Evolutionary conservation across 768 basidiomycete genomes (phyloP).

Genomic region (Tulasnella sp.): DNA sequence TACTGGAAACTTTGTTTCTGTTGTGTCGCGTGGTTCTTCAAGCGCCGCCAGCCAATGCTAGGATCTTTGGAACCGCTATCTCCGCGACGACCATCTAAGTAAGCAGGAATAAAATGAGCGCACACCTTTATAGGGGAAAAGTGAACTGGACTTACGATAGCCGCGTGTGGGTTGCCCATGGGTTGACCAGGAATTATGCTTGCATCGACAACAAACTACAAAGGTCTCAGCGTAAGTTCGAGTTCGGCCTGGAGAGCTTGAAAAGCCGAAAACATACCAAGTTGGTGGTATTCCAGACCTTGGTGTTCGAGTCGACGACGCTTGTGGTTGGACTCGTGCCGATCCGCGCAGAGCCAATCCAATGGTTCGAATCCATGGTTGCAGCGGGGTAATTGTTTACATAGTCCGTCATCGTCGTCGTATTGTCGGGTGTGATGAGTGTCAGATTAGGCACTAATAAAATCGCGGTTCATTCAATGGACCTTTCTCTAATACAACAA

Average conservation of each 20-base stretch:
- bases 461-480: background rate
- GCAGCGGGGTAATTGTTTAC: conserved; percentile 34
- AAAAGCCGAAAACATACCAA: conserved; percentile 31
- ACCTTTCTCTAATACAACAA: too few relatives aligned
- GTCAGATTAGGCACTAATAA: conserved; percentile 38
- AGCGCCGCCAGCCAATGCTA: conserved; percentile 45
- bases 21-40: conserved; percentile 20
- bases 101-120: too few relatives aligned
- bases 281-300: conserved; percentile 41
- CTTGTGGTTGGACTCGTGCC: conserved; percentile 29
- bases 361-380: conserved; percentile 46
- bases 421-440: conserved; percentile 51
- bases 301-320: conserved; percentile 49
- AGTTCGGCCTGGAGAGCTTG: background rate
- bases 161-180: conserved; percentile 50
- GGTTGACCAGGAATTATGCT: conserved; percentile 34
- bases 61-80: conserved; percentile 45
- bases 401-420: conserved; percentile 43
- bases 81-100: conserved; percentile 40
- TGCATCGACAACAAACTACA: conserved; percentile 42
- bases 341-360: conserved; percentile 47
- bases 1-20: too few relatives aligned
- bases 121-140: background rate
- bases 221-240: conserved; percentile 15
- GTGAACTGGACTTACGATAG: conserved; percentile 16